These are phyloP conservation scores for Letharia columbiana DNA, from an alignment of 495 filamentous ascomycete genomes.

Conservation along the genomic window DNA sequence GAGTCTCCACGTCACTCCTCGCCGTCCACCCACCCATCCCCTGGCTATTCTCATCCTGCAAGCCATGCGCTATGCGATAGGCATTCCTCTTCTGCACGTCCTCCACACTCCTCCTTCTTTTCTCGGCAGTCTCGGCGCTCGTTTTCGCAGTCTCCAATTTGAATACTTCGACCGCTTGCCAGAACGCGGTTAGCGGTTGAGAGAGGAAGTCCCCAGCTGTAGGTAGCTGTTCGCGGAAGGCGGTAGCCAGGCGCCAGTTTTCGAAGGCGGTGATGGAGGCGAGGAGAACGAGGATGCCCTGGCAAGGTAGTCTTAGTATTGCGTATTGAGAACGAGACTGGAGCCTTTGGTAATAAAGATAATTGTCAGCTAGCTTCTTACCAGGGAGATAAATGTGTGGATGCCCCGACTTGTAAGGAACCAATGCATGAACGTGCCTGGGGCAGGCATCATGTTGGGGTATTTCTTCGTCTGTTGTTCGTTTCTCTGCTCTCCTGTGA, in stretches of 20 bases:
- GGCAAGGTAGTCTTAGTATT: background rate
- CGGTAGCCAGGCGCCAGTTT: constrained; percentile 61
- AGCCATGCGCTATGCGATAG: constrained; percentile 75
- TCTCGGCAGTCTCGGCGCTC: constrained; percentile 53
- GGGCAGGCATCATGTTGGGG: constrained; percentile 70
- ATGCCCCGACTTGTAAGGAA: constrained; percentile 64
- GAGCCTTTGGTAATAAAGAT: background rate
- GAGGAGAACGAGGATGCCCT: constrained; percentile 61
- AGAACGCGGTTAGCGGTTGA: constrained; percentile 54
- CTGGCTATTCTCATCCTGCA: constrained; percentile 44
- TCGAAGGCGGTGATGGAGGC: constrained; percentile 57
- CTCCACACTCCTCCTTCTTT: constrained; percentile 56
- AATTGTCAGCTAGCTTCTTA: constrained; percentile 32
- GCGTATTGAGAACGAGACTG: background rate
- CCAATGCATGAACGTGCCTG: constrained; percentile 65
- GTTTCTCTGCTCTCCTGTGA: constrained; percentile 49
- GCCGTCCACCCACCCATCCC: constrained; percentile 38
- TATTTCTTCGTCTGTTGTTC: constrained; percentile 59
- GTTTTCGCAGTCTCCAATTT: constrained; percentile 58
- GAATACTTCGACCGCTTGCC: constrained; percentile 54
- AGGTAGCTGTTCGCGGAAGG: constrained; percentile 47
- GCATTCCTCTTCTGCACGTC: constrained; percentile 71
- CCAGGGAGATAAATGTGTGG: constrained; percentile 71
- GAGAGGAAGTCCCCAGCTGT: constrained; percentile 35
- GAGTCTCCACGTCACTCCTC: constrained; percentile 31